These are phyloP conservation scores for Naganishia sp. DNA, from an alignment of 1,284 basidiomycete genomes.

Conservation along the genomic window DNA sequence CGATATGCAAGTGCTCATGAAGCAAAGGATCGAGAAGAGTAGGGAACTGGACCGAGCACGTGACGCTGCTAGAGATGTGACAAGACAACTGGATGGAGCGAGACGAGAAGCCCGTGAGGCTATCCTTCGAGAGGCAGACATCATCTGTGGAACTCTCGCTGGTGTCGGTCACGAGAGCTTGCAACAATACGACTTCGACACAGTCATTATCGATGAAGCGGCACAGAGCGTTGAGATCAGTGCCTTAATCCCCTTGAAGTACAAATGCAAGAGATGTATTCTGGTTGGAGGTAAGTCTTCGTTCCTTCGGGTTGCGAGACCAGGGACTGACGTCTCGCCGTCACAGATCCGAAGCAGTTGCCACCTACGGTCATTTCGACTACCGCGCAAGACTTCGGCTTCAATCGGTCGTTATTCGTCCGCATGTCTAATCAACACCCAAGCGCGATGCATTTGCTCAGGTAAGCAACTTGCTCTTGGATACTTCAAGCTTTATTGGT, in stretches of 20 bases:
- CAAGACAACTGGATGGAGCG: conserved; percentile 72
- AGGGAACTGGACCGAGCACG: conserved; percentile 73
- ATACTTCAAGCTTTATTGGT: neutral
- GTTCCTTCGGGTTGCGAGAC: neutral
- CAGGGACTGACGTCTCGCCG: neutral
- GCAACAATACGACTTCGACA: conserved; percentile 84
- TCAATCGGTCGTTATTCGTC: conserved; percentile 91
- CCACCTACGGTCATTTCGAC: conserved; percentile 94
- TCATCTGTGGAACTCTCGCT: conserved; percentile 91
- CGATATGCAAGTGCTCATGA: conserved; percentile 69
- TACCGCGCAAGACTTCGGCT: conserved; percentile 75
- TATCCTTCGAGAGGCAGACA: conserved; percentile 82
- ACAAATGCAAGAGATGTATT: conserved; percentile 78
- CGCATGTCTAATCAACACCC: conserved; percentile 78
- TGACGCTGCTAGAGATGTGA: conserved; percentile 73
- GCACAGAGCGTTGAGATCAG: conserved; percentile 96
- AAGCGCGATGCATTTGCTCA: conserved; percentile 83
- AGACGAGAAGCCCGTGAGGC: conserved; percentile 71
- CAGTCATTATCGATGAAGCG: conserved; percentile 97
- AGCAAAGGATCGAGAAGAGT: conserved; percentile 65
- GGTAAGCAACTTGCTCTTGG: conserved; percentile 57
- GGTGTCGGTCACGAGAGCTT: conserved; percentile 89
- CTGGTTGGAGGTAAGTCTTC: conserved; percentile 81
- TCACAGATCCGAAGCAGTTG: conserved; percentile 87
- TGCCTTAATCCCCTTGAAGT: conserved; percentile 94